Evolutionary conservation across 1,284 basidiomycete genomes (phyloP).

Genomic region (Limonomyces culmigenus): DNA sequence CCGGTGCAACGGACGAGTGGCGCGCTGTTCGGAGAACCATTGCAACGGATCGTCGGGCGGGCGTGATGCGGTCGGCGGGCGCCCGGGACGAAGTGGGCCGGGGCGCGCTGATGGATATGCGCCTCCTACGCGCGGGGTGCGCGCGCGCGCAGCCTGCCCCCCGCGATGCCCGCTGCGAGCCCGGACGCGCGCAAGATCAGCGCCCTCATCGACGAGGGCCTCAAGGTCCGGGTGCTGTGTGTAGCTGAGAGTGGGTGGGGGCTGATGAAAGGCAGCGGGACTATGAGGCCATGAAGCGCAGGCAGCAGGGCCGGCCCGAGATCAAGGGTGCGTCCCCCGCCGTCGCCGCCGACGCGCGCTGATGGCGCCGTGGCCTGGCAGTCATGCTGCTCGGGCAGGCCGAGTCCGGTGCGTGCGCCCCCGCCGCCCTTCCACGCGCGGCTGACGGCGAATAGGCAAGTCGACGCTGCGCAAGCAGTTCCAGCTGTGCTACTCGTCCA

Average conservation of each 20-base stretch:
- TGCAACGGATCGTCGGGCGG: too few species aligned
- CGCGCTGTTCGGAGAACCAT: too few species aligned
- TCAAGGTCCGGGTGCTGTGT: conserved; percentile 1
- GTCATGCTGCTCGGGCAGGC: conserved; percentile 55
- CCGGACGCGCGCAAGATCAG: not conserved
- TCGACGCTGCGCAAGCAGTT: conserved; percentile 70
- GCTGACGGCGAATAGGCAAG: too few species aligned
- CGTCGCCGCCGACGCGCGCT: not conserved
- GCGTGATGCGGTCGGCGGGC: too few species aligned
- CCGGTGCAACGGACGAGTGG: too few species aligned
- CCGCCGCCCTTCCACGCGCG: too few species aligned
- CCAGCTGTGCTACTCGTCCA: conserved; percentile 59
- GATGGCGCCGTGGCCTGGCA: conserved; percentile 2
- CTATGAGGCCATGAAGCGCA: conserved; percentile 22
- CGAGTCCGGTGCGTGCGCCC: too few species aligned
- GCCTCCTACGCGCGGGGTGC: too few species aligned
- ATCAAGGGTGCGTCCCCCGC: conserved; percentile 39
- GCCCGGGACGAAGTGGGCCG: too few species aligned
- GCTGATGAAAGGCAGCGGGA: conserved; percentile 29
- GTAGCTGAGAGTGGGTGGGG: not conserved
- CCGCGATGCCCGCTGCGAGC: too few species aligned
- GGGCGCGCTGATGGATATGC: too few species aligned
- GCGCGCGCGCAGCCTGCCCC: too few species aligned
- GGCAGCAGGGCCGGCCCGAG: conserved; percentile 31
- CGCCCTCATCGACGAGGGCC: not conserved